Evolutionary conservation across 2,329 filamentous ascomycete genomes (phyloP), one percentile per base, ranked within the genome.

Genomic region (Tothia fuscella): DNA sequence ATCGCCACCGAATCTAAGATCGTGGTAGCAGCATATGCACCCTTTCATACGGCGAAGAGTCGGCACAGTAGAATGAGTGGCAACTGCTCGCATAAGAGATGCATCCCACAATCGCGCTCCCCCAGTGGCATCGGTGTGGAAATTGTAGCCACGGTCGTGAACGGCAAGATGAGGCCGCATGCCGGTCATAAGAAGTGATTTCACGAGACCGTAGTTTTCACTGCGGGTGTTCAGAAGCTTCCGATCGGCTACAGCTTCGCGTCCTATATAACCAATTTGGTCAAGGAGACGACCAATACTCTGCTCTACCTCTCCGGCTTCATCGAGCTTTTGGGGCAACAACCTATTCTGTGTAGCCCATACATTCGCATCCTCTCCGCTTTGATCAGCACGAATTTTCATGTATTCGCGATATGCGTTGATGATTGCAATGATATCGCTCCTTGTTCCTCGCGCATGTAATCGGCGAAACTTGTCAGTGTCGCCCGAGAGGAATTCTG

Each of bases 391-490:
- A 19, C 52, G 48, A n/a, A 55, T 41, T 3, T 51, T 42, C 20
- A 61, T 57, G 38, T 67, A 52, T 28, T 61, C 57, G 21, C 54
- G 53, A 47, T 67, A 67, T 10, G 65, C 65, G 29, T 67, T 65
- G 30, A 69, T 46, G 6, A 58, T 47, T 26, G 59, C 59, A 19
- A 71, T 59, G 42, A 71, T 67, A 44, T 72, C 68, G 42, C 66
- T 70, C 4, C 49, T 49, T 3, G 59, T 58, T 5, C 54, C 53
- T 13, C 52, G 46, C 5, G 56, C 54, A 46, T 63, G 67, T 3
- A 49, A 33, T 19, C 17, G 26, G 25, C 38, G 25, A 5, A 40
- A 19, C 17, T 40, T 22, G 4, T 39, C 63, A 62, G 6, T 66
- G 46, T n/a, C 54, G 47, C n/a, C 57, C 47, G 28, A 57, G 28